phyloP scores from a whole-genome alignment of 2,329 filamentous ascomycete species.

The Colletotrichum shisoi region DNA sequence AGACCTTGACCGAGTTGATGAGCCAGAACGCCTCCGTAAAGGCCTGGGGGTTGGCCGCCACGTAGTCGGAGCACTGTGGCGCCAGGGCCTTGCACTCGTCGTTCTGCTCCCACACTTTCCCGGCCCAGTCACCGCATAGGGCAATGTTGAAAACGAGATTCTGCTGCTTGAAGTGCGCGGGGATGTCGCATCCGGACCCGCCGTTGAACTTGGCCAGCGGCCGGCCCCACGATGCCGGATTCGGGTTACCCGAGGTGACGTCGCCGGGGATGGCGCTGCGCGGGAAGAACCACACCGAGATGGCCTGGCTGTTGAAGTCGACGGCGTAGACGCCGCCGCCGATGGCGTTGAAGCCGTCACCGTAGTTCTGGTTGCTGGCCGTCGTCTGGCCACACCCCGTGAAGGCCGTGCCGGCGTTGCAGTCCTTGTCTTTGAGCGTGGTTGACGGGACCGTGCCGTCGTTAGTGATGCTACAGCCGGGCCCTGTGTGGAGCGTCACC shows the following conservation, averaged over 20 bases:
- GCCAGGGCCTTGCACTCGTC: slow-evolving; percentile 67
- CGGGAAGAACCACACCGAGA: slow-evolving; percentile 84
- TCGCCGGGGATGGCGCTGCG: slow-evolving; percentile 70
- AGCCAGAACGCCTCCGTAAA: slow-evolving; percentile 81
- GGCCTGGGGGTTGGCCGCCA: slow-evolving; percentile 71
- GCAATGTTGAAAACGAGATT: slow-evolving; percentile 83
- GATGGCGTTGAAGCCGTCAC: slow-evolving; percentile 73
- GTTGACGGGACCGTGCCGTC: slow-evolving; percentile 57
- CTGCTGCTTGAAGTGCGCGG: slow-evolving; percentile 73
- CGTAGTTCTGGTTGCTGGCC: slow-evolving; percentile 64
- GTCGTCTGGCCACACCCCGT: slow-evolving; percentile 68
- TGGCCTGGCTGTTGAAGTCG: slow-evolving; percentile 76
- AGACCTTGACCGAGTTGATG: slow-evolving; percentile 76
- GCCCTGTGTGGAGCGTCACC: slow-evolving; percentile 72
- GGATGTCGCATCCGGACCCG: slow-evolving; percentile 73
- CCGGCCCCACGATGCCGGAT: slow-evolving; percentile 72
- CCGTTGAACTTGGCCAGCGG: slow-evolving; percentile 74
- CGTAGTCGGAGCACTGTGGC: slow-evolving; percentile 74
- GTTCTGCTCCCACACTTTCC: slow-evolving; percentile 68
- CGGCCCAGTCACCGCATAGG: slow-evolving; percentile 90
- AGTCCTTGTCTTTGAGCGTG: slow-evolving; percentile 60
- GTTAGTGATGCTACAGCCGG: slow-evolving; percentile 66
- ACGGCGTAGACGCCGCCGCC: slow-evolving; percentile 76
- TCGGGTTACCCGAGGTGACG: slow-evolving; percentile 65
- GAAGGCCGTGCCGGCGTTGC: slow-evolving; percentile 62